Conservation (phyloP, 331 rosid genomes). For the Acacia concinna region DNA sequence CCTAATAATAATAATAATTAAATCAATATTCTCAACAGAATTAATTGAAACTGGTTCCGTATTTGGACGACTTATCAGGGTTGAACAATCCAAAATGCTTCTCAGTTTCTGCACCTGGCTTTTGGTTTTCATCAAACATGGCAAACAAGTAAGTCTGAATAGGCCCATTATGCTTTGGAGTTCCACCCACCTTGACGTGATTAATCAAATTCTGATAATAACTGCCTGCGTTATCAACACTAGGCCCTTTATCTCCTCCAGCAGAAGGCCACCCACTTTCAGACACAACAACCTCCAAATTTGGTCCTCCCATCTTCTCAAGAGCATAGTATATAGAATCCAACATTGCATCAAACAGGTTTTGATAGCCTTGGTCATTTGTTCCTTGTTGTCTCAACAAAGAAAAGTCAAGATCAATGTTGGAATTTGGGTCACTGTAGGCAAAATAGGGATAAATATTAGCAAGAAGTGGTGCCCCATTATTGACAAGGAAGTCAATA, state of each 20-base stretch:
- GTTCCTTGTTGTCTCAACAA: not conserved
- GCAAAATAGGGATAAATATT: constrained; percentile 7
- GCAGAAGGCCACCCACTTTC: constrained; percentile 63
- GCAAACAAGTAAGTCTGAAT: constrained; percentile 25
- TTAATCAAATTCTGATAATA: constrained; percentile 10
- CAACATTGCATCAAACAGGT: not conserved
- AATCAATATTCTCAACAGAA: too few species aligned
- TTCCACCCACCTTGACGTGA: constrained; percentile 30
- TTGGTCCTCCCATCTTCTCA: constrained; percentile 39
- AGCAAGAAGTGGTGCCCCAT: constrained; percentile 45
- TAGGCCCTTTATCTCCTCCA: constrained; percentile 35
- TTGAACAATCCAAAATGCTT: not conserved
- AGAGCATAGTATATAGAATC: constrained; percentile 36
- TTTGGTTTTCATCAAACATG: not conserved
- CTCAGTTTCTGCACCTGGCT: not conserved
- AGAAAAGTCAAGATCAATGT: constrained; percentile 33
- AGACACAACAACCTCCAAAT: constrained; percentile 43
- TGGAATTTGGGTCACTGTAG: not conserved
- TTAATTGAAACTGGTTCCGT: not conserved
- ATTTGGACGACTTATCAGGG: not conserved
- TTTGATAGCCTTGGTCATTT: not conserved
- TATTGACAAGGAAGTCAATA: constrained; percentile 30
- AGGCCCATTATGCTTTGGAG: constrained; percentile 35
- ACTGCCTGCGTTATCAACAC: constrained; percentile 37
- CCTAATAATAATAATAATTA: too few species aligned